Percentiles rank a stretch among this genome's conserved stretches.
Conservation (phyloP, 108 stramenopile species). For the Nitzschia sp. region DNA sequence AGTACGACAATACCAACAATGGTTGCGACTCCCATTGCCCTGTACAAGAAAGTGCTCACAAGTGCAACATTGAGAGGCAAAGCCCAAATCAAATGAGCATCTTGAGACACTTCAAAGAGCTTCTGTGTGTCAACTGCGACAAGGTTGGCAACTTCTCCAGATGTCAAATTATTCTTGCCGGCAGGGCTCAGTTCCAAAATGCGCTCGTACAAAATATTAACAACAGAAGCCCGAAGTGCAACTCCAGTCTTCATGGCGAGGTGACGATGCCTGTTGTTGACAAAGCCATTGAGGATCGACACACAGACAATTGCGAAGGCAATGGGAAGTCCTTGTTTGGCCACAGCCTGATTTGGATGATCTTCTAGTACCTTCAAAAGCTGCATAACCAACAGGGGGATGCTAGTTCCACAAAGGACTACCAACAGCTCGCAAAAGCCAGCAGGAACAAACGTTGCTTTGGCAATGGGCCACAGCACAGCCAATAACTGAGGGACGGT, state of each 20-base stretch:
- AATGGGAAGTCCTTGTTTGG: conserved; percentile 41
- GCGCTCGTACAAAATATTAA: conserved; percentile 60
- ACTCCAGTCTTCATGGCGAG: conserved; percentile 67
- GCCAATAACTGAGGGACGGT: conserved; percentile 17
- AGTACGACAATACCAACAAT: conserved; percentile 69
- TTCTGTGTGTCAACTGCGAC: conserved; percentile 86
- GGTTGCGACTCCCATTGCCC: conserved; percentile 65
- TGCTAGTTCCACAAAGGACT: conserved; percentile 59
- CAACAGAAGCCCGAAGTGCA: conserved; percentile 50
- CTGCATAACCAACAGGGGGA: conserved; percentile 73
- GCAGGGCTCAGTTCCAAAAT: conserved; percentile 57
- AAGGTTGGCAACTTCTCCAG: conserved; percentile 72
- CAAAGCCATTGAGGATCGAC: conserved; percentile 56
- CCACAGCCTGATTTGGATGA: conserved; percentile 32
- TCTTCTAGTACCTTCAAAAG: conserved; percentile 64
- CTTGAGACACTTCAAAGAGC: conserved; percentile 76
- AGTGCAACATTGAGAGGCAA: conserved; percentile 72
- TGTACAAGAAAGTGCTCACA: conserved; percentile 64
- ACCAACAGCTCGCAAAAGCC: conserved; percentile 68
- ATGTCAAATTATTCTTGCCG: conserved; percentile 61
- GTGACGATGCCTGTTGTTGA: conserved; percentile 68
- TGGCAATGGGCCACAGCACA: conserved; percentile 57
- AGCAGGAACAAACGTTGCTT: conserved; percentile 62
- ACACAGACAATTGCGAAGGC: conserved; percentile 48
- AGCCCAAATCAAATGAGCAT: conserved; percentile 87